These are phyloP conservation scores for Penicillium nucicola DNA, from an alignment of 495 filamentous ascomycete genomes.

Conservation along the genomic window DNA sequence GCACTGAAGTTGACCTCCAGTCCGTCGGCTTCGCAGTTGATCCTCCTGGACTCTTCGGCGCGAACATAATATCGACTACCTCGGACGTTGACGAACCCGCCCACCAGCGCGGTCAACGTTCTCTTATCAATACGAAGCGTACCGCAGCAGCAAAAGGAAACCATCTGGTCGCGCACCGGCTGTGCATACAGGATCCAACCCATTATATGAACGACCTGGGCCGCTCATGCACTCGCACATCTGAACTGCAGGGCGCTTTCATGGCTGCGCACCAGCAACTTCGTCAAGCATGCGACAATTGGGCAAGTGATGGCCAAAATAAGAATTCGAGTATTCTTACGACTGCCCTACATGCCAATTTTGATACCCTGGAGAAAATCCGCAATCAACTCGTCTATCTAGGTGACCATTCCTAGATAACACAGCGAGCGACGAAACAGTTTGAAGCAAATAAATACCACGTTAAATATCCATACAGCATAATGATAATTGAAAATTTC, in stretches of 20 bases:
- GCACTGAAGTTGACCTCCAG: slow-evolving; percentile 37
- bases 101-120: slow-evolving; percentile 36
- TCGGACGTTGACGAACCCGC: slow-evolving; percentile 18
- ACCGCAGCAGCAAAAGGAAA: slow-evolving; percentile 31
- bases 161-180: slow-evolving; percentile 15
- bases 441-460: no score
- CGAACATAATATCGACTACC: slow-evolving; percentile 9
- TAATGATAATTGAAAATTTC: no score
- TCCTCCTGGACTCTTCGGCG: slow-evolving; percentile 42
- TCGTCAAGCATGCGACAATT: slow-evolving; percentile 13
- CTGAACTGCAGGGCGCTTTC: slow-evolving; percentile 29
- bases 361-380: slow-evolving; percentile 27
- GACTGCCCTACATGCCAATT: slow-evolving; percentile 31
- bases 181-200: slow-evolving; percentile 61
- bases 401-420: not conserved
- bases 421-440: no score
- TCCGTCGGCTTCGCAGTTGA: slow-evolving; percentile 49
- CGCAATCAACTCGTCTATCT: slow-evolving; percentile 8
- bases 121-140: slow-evolving; percentile 33
- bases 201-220: slow-evolving; percentile 57
- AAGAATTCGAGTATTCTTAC: slow-evolving; percentile 25
- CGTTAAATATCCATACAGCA: no score
- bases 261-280: slow-evolving; percentile 22
- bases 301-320: slow-evolving; percentile 8
- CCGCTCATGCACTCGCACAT: slow-evolving; percentile 28